These are phyloP conservation scores for Aspergillus vadensis DNA, from an alignment of 2,329 filamentous ascomycete genomes.

Conservation along the genomic window DNA sequence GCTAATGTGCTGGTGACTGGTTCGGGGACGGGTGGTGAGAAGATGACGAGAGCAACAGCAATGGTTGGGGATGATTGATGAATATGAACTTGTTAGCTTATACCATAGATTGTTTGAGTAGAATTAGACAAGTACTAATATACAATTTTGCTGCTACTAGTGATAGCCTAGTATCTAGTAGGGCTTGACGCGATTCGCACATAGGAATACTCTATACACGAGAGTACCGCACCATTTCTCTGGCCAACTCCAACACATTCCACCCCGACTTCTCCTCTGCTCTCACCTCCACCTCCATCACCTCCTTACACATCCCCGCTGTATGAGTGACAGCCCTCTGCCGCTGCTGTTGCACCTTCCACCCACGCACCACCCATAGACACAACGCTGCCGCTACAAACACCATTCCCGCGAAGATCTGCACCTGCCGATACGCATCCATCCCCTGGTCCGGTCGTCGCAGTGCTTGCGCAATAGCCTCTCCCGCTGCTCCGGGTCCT, in stretches of 20 bases:
- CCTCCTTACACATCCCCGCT: slow-evolving; percentile 1
- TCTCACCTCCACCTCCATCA: background rate
- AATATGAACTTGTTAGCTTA: too few species aligned
- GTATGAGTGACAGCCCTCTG: background rate
- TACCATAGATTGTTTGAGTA: too few species aligned
- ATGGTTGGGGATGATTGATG: too few species aligned
- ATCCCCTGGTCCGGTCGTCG: slow-evolving; percentile 32
- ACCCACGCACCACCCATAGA: slow-evolving; percentile 6
- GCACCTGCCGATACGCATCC: slow-evolving; percentile 3
- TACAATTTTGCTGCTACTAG: too few species aligned
- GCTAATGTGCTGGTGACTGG: too few species aligned
- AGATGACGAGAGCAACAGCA: too few species aligned
- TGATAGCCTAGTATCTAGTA: too few species aligned
- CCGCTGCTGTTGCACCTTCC: slow-evolving; percentile 1
- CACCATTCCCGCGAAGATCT: slow-evolving; percentile 11
- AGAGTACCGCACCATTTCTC: slow-evolving; percentile 5
- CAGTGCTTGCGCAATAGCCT: slow-evolving; percentile 59
- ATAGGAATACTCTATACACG: slow-evolving; percentile 12
- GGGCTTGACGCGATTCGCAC: too few species aligned
- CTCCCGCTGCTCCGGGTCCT: slow-evolving; percentile 40
- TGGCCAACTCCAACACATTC: background rate
- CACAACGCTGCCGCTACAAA: slow-evolving; percentile 8
- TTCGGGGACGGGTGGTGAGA: too few species aligned
- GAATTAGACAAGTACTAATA: too few species aligned
- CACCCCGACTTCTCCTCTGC: background rate